phyloP scores from a whole-genome alignment of 2,329 filamentous ascomycete genomes.

The Alternaria sp. region DNA sequence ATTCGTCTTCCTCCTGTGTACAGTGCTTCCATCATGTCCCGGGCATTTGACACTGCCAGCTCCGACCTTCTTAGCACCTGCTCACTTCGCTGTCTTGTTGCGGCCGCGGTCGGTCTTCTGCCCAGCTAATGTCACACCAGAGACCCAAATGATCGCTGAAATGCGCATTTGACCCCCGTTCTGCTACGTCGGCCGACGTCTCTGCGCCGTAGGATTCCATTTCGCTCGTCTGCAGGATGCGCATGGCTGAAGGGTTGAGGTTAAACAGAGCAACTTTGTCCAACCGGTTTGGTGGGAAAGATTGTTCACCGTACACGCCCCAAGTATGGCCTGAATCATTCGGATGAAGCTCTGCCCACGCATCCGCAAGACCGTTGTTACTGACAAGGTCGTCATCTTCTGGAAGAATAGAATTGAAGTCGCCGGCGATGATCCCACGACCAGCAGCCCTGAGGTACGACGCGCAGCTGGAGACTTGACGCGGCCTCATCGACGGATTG shows the following conservation, averaged over 20 bases:
- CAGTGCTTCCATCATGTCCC: neutral
- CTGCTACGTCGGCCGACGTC: neutral
- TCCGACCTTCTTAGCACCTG: neutral
- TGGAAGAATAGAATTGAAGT: conserved; percentile 4
- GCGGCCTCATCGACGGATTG: conserved; percentile 7
- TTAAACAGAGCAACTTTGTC: conserved; percentile 3
- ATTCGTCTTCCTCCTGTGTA: too few relatives aligned
- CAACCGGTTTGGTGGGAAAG: conserved; percentile 1
- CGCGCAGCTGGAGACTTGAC: neutral
- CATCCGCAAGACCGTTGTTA: neutral
- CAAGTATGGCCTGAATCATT: conserved; percentile 1
- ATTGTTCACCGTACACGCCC: conserved; percentile 6
- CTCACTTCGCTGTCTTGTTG: too few relatives aligned
- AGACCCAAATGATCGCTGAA: conserved; percentile 11
- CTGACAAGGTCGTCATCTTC: conserved; percentile 5
- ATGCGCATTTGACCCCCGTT: neutral
- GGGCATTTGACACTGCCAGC: neutral
- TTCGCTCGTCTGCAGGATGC: conserved; percentile 1
- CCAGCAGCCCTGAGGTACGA: conserved; percentile 1
- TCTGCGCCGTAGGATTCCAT: neutral
- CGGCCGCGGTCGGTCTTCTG: neutral
- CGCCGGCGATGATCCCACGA: conserved; percentile 1
- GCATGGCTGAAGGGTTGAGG: neutral
- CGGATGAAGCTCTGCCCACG: neutral
- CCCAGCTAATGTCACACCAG: conserved; percentile 1